Evolutionary conservation across 768 basidiomycete genomes (phyloP).

Genomic region (Austroboletus eburneus): DNA sequence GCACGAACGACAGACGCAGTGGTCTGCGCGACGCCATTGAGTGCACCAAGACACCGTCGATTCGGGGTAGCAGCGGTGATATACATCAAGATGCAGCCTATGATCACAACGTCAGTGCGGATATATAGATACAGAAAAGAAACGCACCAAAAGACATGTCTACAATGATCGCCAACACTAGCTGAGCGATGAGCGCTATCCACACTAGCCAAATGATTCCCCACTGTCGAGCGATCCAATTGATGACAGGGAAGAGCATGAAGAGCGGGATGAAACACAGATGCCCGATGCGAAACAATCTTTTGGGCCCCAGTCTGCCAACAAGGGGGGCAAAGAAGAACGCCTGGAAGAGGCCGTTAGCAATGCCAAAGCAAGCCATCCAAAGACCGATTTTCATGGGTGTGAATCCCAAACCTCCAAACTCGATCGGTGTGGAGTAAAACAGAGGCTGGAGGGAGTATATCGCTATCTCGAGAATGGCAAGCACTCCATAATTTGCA

Average conservation of each 20-base stretch:
- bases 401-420: conserved; percentile 36
- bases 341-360: conserved; percentile 31
- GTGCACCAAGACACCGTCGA: conserved; percentile 60
- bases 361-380: conserved; percentile 34
- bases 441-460: conserved; percentile 37
- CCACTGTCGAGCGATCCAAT: conserved; percentile 23
- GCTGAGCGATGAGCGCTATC: conserved; percentile 24
- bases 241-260: conserved; percentile 30
- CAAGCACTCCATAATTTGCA: conserved; percentile 35
- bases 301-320: conserved; percentile 28
- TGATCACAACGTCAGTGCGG: not conserved
- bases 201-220: conserved; percentile 25
- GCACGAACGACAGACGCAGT: conserved; percentile 30
- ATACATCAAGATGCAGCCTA: conserved; percentile 68
- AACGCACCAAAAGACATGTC: conserved; percentile 34
- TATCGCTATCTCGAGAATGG: conserved; percentile 33
- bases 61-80: conserved; percentile 66
- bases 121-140: conserved; percentile 1
- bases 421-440: conserved; percentile 33
- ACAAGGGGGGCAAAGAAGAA: conserved; percentile 32
- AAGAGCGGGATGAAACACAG: conserved; percentile 28
- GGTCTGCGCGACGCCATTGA: conserved; percentile 48
- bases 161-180: conserved; percentile 18
- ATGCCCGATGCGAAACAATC: conserved; percentile 27
- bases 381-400: conserved; percentile 35